Percentiles rank a stretch among this genome's conserved stretches.
phyloP scores from a whole-genome alignment of 306 rosid species.

The Senna tora region DNA sequence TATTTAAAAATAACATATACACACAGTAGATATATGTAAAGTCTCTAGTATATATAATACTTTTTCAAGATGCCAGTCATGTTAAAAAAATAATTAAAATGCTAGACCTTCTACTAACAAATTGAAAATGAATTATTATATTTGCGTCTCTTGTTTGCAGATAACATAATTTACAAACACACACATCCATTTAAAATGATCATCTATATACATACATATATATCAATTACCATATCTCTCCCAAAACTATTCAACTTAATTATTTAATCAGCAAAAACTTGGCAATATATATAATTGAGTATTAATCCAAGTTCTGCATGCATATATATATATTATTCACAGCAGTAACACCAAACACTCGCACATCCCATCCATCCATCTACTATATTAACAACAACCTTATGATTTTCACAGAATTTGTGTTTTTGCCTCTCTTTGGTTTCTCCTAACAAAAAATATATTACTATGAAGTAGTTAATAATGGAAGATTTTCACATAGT shows the following conservation, averaged over 20 bases:
- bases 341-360: conserved; percentile 21
- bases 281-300: conserved; percentile 23
- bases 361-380: conserved; percentile 31
- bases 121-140: too few species aligned
- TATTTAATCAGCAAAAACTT: conserved; percentile 41
- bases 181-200: neutral
- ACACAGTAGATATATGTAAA: too few species aligned
- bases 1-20: too few species aligned
- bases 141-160: too few species aligned
- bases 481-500: conserved; percentile 23
- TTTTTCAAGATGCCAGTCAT: too few species aligned
- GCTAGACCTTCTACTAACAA: too few species aligned
- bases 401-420: conserved; percentile 5
- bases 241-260: conserved; percentile 28
- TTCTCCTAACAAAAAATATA: conserved; percentile 11
- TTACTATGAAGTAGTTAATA: conserved; percentile 24
- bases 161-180: too few species aligned
- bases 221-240: neutral
- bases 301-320: conserved; percentile 31
- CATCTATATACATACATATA: neutral
- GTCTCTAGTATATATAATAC: too few species aligned
- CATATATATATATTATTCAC: conserved; percentile 22
- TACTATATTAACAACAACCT: conserved; percentile 10
- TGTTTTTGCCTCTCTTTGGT: neutral
- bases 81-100: too few species aligned